Base-by-base conservation (phyloP, 2,329 filamentous ascomycete genomes). In the Aspergillus carbonarius region DNA sequence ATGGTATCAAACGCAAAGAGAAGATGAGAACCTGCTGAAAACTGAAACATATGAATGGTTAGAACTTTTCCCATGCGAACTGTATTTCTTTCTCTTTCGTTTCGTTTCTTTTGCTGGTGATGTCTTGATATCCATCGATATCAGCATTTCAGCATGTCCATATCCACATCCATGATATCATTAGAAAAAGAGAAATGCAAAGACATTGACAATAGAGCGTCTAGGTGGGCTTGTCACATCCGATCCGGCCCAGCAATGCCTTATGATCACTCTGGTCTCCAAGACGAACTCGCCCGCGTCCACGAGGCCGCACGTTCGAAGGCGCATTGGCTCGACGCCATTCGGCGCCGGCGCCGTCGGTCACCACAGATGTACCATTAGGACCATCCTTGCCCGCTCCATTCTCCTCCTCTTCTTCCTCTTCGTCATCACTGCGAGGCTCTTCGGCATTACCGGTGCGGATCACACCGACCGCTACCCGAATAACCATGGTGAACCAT, bases 401-500 rank as follows among this genome's bases (percentile, higher is more conserved):
- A 53, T 61, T 58, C 42, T 66, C 85, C 2, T 62, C 62, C 42
- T 66, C 85, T 2, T 84, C 87, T 20, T 88, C 30, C 90, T 5
- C 89, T 75, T 96, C 92, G 63, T 92, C 91, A 66, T 97, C 93
- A 63, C 91, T 96, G 57, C 95, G 87, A 17, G 86, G 84, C 70
- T 99, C 95, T 63, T 97, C 92, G 5, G 93, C 92, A 32, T 85
- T 85, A 32, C 93, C 93, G 17, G 70, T 72, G 52, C 83, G 84
- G 35, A 98, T 72, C 5, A 98, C 92, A 61, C 88, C 88, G 62
- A 89, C 82, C 20, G 92, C 92, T 2, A 99, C 90, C 58, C 87
- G 86, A 39, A 93, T 76, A 65, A 98, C 96, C 87, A 96, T 90
- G 62, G 81, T 83, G 70, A 98, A 96, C 95, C 95, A 98, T 61